These are phyloP conservation scores for Clarireedia homoeocarpa DNA, from an alignment of 2,329 filamentous ascomycete species.

Conservation along the genomic window DNA sequence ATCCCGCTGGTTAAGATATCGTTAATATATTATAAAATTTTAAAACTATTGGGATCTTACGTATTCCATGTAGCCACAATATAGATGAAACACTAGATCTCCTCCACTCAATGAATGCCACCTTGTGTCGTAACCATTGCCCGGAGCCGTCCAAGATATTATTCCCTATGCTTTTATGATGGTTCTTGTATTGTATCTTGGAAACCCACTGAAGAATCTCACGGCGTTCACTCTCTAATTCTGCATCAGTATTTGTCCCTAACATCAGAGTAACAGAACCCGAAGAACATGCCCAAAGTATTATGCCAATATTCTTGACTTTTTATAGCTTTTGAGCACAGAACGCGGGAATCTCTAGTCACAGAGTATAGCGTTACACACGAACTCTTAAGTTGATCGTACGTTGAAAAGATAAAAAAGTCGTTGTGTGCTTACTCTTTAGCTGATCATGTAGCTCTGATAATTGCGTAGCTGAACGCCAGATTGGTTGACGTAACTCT, in stretches of 20 bases:
- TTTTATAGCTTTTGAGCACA: too few relatives aligned
- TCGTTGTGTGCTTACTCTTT: background rate
- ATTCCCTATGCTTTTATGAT: background rate
- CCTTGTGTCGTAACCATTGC: conserved; percentile 15
- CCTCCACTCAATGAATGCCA: background rate
- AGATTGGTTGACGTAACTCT: conserved; percentile 2
- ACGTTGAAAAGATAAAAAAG: background rate
- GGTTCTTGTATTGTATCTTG: background rate
- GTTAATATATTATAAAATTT: background rate
- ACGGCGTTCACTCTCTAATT: background rate
- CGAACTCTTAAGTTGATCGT: too few relatives aligned
- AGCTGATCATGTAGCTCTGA: background rate
- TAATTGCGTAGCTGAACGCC: conserved; percentile 6
- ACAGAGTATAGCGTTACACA: too few relatives aligned
- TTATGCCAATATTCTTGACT: too few relatives aligned
- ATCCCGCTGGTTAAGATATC: background rate
- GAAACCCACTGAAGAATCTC: background rate
- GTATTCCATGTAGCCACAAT: background rate
- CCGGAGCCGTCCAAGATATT: conserved; percentile 14
- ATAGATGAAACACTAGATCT: background rate
- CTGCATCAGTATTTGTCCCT: background rate
- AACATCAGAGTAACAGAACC: background rate
- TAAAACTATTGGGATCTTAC: background rate
- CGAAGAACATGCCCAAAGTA: too few relatives aligned
- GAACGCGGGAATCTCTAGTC: too few relatives aligned